These are phyloP conservation scores for Fusarium sp. DNA, from an alignment of 2,329 filamentous ascomycete species.

Conservation along the genomic window DNA sequence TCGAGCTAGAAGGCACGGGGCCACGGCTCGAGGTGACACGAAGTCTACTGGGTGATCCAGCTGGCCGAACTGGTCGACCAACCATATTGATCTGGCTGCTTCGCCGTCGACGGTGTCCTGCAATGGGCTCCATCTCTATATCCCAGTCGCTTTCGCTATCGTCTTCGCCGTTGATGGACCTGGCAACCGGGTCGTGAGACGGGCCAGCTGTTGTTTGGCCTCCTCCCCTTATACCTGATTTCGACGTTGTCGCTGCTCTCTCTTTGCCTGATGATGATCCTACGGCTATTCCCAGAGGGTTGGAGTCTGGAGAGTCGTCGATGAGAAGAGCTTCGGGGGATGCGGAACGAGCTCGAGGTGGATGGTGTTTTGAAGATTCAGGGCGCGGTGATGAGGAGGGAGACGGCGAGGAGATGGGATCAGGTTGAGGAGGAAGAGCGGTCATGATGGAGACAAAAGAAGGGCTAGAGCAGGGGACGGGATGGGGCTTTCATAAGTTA, in stretches of 20 bases:
- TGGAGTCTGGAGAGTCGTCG: slow-evolving; percentile 23
- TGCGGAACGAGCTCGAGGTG: slow-evolving; percentile 25
- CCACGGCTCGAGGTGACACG: slow-evolving; percentile 41
- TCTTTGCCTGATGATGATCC: slow-evolving; percentile 24
- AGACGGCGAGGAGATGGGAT: slow-evolving; percentile 31
- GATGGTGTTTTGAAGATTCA: slow-evolving; percentile 21
- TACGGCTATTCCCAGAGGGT: slow-evolving; percentile 16
- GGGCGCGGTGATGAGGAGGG: slow-evolving; percentile 26
- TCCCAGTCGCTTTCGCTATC: slow-evolving; percentile 58
- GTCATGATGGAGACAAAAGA: slow-evolving; percentile 44
- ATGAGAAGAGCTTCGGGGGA: slow-evolving; percentile 29
- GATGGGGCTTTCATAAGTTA: slow-evolving; percentile 46
- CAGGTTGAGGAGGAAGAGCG: slow-evolving; percentile 41
- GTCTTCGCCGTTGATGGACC: slow-evolving; percentile 48
- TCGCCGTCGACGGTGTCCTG: slow-evolving; percentile 68
- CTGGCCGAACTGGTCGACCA: slow-evolving; percentile 53
- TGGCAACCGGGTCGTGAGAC: slow-evolving; percentile 31
- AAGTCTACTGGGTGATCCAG: slow-evolving; percentile 49
- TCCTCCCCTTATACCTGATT: slow-evolving; percentile 24
- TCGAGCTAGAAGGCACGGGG: slow-evolving; percentile 46
- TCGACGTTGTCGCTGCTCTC: slow-evolving; percentile 18
- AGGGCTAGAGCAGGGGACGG: slow-evolving; percentile 42
- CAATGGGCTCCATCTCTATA: slow-evolving; percentile 71
- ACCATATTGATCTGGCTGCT: slow-evolving; percentile 64
- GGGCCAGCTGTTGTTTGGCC: slow-evolving; percentile 37